Evolutionary conservation across 2,329 filamentous ascomycete genomes (phyloP).

Genomic region (Apiospora malaysiana): DNA sequence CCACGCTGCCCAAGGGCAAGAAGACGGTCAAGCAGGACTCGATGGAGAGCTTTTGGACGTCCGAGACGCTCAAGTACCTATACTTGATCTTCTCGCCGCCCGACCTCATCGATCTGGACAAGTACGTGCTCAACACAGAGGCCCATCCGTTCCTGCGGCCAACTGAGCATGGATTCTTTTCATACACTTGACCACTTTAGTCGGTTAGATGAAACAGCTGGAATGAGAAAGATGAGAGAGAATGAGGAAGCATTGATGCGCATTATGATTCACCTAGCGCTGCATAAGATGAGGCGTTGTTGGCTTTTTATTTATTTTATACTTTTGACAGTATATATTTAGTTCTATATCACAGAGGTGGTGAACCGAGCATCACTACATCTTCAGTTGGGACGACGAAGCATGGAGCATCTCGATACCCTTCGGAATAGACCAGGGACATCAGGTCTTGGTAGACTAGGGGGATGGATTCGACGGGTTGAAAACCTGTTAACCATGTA

Average conservation of each 20-base stretch:
- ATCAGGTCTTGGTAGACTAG: not conserved
- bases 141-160: constrained; percentile 49
- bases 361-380: not conserved
- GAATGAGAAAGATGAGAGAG: not conserved
- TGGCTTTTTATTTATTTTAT: not conserved
- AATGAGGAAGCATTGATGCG: not conserved
- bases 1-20: constrained; percentile 28
- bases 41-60: constrained; percentile 71
- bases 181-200: not conserved
- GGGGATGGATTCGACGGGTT: too few relatives aligned
- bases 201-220: not conserved
- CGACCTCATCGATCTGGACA: constrained; percentile 68
- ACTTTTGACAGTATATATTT: not conserved
- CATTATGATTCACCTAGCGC: not conserved
- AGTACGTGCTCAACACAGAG: constrained; percentile 67
- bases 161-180: not conserved
- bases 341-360: not conserved
- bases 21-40: constrained; percentile 31
- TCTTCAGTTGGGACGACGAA: not conserved
- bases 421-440: not conserved
- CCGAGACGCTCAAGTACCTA: constrained; percentile 78
- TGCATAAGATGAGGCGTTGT: not conserved
- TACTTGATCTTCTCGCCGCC: constrained; percentile 73
- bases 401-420: not conserved
- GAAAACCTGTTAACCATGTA: not conserved